These are phyloP conservation scores for Cladorrhinum sp. DNA, from an alignment of 2,329 filamentous ascomycete species.

Conservation along the genomic window DNA sequence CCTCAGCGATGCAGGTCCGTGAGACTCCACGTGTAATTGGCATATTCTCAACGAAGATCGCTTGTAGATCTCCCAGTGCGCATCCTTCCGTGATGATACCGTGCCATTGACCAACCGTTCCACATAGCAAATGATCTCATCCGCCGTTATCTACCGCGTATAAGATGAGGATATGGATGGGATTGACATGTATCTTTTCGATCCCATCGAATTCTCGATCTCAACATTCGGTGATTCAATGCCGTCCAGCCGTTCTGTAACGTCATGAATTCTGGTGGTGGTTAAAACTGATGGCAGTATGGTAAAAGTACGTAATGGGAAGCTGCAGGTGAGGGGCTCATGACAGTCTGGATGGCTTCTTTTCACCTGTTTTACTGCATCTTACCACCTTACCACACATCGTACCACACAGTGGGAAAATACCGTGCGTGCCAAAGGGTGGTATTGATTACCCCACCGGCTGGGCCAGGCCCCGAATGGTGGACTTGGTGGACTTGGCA, in stretches of 20 bases:
- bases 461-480: background rate
- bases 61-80: background rate
- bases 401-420: background rate
- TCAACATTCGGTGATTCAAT: background rate
- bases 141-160: background rate
- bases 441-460: slow-evolving; percentile 6
- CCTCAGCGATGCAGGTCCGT: too few species aligned
- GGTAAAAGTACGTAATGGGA: background rate
- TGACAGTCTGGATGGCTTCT: too few species aligned
- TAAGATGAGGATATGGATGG: background rate
- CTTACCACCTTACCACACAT: background rate
- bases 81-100: too few species aligned
- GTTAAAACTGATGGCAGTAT: background rate
- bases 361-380: too few species aligned
- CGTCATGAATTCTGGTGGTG: background rate
- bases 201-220: background rate
- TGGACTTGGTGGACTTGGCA: background rate
- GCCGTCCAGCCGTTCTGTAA: background rate
- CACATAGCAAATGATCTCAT: background rate
- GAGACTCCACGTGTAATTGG: too few species aligned
- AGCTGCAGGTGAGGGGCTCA: background rate
- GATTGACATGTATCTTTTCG: background rate
- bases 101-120: too few species aligned
- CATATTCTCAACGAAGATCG: background rate
- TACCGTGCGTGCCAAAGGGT: background rate